Conservation (phyloP, 2,329 filamentous ascomycete species). For the Colletotrichum lentis region DNA sequence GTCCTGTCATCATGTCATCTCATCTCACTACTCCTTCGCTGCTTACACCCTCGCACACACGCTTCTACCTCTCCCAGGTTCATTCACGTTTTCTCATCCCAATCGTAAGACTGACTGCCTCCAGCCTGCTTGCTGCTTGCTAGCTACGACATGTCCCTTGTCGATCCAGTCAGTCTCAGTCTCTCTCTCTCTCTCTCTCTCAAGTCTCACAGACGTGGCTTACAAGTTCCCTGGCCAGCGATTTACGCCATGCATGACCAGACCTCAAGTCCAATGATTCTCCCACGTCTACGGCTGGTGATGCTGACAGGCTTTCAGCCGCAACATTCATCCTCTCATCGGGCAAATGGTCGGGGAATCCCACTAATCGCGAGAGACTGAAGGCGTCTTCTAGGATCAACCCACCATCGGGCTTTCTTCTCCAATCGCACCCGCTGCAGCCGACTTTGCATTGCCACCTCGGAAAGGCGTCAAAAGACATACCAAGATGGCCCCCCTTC, state of each 20-base stretch:
- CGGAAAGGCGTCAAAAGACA: constrained; percentile 35
- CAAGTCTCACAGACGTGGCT: neutral
- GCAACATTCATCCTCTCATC: neutral
- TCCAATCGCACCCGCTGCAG: constrained; percentile 19
- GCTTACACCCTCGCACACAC: constrained; percentile 22
- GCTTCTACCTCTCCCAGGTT: neutral
- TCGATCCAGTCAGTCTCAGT: neutral
- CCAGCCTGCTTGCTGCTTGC: neutral
- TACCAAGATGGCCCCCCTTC: constrained; percentile 48
- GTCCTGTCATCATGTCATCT: neutral
- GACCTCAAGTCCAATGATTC: neutral
- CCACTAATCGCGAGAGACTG: neutral
- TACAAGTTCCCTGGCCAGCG: neutral
- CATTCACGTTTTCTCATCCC: constrained; percentile 1
- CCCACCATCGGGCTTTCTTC: neutral
- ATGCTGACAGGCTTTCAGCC: neutral
- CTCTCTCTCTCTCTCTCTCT: neutral
- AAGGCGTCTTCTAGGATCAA: neutral
- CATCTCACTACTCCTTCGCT: constrained; percentile 8
- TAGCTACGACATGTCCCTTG: neutral
- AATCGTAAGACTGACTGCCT: neutral
- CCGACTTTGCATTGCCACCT: constrained; percentile 34
- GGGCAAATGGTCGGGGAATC: neutral
- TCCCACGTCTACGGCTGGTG: neutral
- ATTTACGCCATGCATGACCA: neutral